Evolutionary conservation across 1,284 basidiomycete genomes (phyloP), one percentile per base, ranked within the genome.

Genomic region (Phlebopus sp.): DNA sequence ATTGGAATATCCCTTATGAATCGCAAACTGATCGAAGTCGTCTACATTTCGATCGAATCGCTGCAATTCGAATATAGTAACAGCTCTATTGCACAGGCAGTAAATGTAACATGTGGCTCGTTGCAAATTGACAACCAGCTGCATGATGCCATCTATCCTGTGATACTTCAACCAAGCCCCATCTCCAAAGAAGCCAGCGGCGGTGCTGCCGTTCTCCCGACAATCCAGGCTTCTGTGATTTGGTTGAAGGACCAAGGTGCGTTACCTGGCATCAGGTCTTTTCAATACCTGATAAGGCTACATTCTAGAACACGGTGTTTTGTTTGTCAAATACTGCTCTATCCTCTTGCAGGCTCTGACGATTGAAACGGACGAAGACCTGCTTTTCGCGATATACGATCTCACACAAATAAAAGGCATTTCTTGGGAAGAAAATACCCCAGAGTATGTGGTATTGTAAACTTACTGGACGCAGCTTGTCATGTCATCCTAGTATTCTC

Each of bases 91-190:
- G 90, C 92, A 19, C 92, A 96, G 59, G 81, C 90, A 9, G 75
- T 93, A 46, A 91, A 82, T 42, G 41, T 97, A 37, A 84, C 88
- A n/a, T 92, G 87, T 66, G 93, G 92, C 41, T 88, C 81, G 66
- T 79, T 99, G 23, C 96, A 99, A 68, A 83, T 99, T 54, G 95
- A 98, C 70, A 99, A 99, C 63, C 97, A 99, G 67, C 79, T 99
- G 7, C 96, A 98, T 55, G 97, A 97, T 50, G 94, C 93, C 17
- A 69, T 96, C 13, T 99, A 90, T 75, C 95, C 97, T 0, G 95
- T 99, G 52, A 84, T 99, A 46, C 75, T 99, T 34, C 97, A 99
- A 63, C 97, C 97, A 0, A 95, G 93, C 2, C 91, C 93, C 0
- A 81, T 99, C 34, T 79, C 88, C 3, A 92, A 89, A 64, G 90